Base-by-base conservation (phyloP, 495 filamentous ascomycete genomes). In the Trichoderma gamsii region DNA sequence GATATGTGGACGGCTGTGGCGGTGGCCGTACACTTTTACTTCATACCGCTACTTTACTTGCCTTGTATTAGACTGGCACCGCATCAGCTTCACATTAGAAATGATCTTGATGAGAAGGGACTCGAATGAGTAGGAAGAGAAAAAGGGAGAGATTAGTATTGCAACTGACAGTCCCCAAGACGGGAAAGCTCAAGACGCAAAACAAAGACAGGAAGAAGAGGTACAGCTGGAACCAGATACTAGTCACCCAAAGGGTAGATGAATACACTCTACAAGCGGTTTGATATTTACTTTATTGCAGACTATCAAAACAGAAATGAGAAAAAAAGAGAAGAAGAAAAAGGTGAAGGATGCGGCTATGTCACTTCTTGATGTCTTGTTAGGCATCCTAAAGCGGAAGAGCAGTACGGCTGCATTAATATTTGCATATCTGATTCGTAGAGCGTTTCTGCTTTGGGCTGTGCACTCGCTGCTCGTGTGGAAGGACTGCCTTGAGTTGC, bases 1-100 rank as follows among this genome's bases (percentile, higher is more conserved):
- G 56, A 61, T 61, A 18, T 61, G 56, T 61, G 56, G 56, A 21
- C 16, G 56, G 56, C 27, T 32, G 56, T 25, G 56, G 56, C 25
- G 56, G 56, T 23, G 29, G 56, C n/a, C 27, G 23, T 61, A 27
- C 56, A 61, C 56, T 29, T 15, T 29, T 15, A 32, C 56, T 25
- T 61, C 56, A 32, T 61, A 61, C 56, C 29, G 29, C 56, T 61
- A 61, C 9, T 32, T 12, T 32, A 61, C 56, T 29, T 61, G 23
- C 18, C 49, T 21, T 21, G 18, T 21, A 21, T 21, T 61, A 29
- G 27, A 27, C 18, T 61, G 29, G 56, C 29, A 61, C 25, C 56
- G 27, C 56, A 32, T 61, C 27, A 32, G 56, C n/a, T 32, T 32
- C 27, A 12, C 56, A 27, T 32, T 61, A 25, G 56, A 61, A 61